Percentiles rank a stretch among this genome's conserved stretches.
phyloP scores from a whole-genome alignment of 73 alveolate genomes.

The Paramecium biaurelia region DNA sequence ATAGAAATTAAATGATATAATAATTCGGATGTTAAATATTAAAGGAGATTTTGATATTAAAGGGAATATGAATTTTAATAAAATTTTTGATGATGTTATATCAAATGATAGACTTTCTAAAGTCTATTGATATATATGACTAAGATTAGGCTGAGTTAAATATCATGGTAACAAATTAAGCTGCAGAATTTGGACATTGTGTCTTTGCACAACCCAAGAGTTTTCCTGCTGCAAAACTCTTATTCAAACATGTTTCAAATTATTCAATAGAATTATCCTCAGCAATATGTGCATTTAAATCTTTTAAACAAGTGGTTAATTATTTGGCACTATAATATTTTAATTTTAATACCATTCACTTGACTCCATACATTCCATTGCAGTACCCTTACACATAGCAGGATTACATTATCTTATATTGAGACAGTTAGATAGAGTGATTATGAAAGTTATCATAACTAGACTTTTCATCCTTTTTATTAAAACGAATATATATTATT shows the following conservation, averaged over 20 bases:
- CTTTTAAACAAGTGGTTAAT: not conserved
- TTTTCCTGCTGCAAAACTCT: conserved; percentile 13
- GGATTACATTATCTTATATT: not conserved
- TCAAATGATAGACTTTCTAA: not conserved
- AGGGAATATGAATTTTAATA: not conserved
- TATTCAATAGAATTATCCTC: not conserved
- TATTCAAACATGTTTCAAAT: not conserved
- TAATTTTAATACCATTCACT: not conserved
- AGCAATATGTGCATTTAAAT: not conserved
- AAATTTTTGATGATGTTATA: not conserved
- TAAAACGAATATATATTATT: not conserved
- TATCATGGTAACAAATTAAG: not conserved
- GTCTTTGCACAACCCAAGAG: not conserved
- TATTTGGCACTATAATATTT: not conserved
- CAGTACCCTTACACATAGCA: not conserved
- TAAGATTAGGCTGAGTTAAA: not conserved
- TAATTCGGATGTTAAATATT: not conserved
- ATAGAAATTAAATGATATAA: not conserved
- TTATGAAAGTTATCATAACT: not conserved
- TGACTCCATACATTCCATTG: not conserved
- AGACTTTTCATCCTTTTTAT: not conserved
- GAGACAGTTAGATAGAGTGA: not conserved
- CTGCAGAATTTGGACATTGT: conserved; percentile 6
- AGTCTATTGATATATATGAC: not conserved
- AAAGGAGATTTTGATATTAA: not conserved